A percentile compares a stretch with the other conserved stretches of the same genome.
phyloP scores from a whole-genome alignment of 176 grass and related monocot species.

The Thinopyrum elongatum region DNA sequence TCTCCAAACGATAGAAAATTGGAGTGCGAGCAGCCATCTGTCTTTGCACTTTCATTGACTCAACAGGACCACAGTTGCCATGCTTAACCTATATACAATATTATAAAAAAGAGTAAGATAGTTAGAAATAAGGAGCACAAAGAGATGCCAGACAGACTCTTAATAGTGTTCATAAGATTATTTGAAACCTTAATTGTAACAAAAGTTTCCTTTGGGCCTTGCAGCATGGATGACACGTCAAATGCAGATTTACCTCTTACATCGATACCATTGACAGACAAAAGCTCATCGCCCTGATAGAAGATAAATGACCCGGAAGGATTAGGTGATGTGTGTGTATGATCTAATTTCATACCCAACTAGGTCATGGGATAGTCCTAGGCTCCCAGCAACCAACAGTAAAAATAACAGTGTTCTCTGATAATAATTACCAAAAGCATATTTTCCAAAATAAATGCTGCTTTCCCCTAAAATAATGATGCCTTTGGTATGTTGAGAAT shows the following conservation, averaged over 20 bases:
- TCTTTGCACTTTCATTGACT: conserved; percentile 91
- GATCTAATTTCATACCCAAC: conserved; percentile 5
- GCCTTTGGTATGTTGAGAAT: background rate
- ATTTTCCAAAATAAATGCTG: background rate
- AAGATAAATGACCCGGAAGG: conserved; percentile 13
- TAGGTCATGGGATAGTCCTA: background rate
- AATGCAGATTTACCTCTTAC: conserved; percentile 88
- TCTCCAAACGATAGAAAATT: conserved; percentile 91
- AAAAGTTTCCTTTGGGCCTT: conserved; percentile 93
- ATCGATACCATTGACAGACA: conserved; percentile 82
- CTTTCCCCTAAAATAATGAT: no score
- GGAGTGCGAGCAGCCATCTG: conserved; percentile 78
- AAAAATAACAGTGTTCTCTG: conserved; percentile 18
- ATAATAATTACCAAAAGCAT: background rate
- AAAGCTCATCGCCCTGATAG: conserved; percentile 88
- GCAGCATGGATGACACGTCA: conserved; percentile 87
- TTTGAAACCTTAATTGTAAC: conserved; percentile 78
- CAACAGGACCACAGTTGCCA: conserved; percentile 66
- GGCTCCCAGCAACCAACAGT: background rate
- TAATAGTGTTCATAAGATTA: conserved; percentile 20
- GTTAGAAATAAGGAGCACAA: conserved; percentile 15
- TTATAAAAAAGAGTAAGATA: conserved; percentile 28
- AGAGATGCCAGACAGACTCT: background rate
- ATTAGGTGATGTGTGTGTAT: conserved; percentile 8
- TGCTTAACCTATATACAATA: conserved; percentile 81